Evolutionary conservation across 441 rosid genomes (phyloP).

Genomic region (Adansonia rubrostipa): DNA sequence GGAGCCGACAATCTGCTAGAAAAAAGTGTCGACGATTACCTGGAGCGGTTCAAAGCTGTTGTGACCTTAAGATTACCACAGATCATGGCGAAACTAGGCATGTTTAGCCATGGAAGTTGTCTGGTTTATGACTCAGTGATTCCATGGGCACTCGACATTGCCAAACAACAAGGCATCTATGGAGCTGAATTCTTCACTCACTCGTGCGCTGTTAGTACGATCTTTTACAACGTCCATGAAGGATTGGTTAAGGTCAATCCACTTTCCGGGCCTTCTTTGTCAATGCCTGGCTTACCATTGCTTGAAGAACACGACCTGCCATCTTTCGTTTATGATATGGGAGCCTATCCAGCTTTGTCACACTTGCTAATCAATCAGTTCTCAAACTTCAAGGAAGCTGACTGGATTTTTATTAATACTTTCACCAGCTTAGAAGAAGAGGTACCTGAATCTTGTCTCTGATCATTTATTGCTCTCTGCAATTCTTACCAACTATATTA

Average conservation of each 20-base stretch:
- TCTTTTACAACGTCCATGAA: constrained; percentile 26
- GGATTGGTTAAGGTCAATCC: constrained; percentile 35
- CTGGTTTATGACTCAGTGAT: constrained; percentile 39
- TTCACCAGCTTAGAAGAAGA: constrained; percentile 41
- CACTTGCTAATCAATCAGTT: constrained; percentile 20
- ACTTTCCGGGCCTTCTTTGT: not conserved
- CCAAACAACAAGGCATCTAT: constrained; percentile 26
- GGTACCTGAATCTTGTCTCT: constrained; percentile 30
- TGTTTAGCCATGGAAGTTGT: constrained; percentile 8
- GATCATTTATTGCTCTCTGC: too few relatives aligned
- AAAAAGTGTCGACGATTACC: constrained; percentile 4
- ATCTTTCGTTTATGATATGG: constrained; percentile 17
- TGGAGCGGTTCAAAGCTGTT: constrained; percentile 3
- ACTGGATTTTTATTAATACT: constrained; percentile 35
- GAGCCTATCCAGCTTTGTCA: not conserved
- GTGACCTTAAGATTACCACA: constrained; percentile 34
- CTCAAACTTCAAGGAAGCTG: constrained; percentile 29
- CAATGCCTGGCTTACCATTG: constrained; percentile 24
- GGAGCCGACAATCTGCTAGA: too few relatives aligned
- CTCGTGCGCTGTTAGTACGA: constrained; percentile 35
- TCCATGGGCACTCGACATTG: constrained; percentile 43
- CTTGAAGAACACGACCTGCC: constrained; percentile 36
- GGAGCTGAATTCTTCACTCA: constrained; percentile 47
- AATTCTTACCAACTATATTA: too few relatives aligned
- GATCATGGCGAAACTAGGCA: constrained; percentile 20